Evolutionary conservation across 176 grass and related monocot species (phyloP).

Genomic region (Phoenix dactylifera): DNA sequence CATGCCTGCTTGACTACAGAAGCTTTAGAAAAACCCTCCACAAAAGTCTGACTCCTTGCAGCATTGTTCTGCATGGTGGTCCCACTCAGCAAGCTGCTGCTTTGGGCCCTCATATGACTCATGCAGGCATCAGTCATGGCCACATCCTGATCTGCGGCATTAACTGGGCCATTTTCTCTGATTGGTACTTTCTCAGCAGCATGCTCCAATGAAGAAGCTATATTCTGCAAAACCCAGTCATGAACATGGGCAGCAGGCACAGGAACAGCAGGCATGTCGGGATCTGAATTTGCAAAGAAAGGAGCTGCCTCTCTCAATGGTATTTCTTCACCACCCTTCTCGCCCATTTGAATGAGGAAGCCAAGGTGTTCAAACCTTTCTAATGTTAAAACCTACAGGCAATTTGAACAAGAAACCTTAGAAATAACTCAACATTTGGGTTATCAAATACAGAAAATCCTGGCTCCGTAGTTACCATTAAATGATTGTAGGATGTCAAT

Average conservation of each 20-base stretch:
- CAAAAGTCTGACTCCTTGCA: constrained; percentile 10
- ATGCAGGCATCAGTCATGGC: constrained; percentile 19
- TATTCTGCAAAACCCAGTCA: constrained; percentile 23
- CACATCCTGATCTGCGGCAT: constrained; percentile 12
- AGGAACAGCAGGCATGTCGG: constrained; percentile 23
- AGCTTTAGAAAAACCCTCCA: constrained; percentile 21
- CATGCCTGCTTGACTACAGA: constrained; percentile 15
- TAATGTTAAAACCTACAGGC: constrained; percentile 12
- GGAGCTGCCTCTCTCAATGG: constrained; percentile 17
- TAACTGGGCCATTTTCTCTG: constrained; percentile 13
- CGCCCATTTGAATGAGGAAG: constrained; percentile 9
- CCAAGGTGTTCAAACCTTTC: constrained; percentile 22
- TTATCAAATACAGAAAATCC: too few relatives aligned
- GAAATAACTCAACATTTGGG: not conserved
- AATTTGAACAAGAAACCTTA: not conserved
- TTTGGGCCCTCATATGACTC: constrained; percentile 7
- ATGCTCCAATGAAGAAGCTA: constrained; percentile 21
- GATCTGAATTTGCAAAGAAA: constrained; percentile 32
- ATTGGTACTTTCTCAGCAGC: constrained; percentile 6
- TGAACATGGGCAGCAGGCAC: constrained; percentile 15
- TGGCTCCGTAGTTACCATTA: too few relatives aligned
- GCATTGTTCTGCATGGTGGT: not conserved
- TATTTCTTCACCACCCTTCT: constrained; percentile 5
- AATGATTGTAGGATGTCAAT: too few relatives aligned
- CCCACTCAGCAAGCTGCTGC: not conserved